These are phyloP conservation scores for Starmera caribaea DNA, from an alignment of 805 yeast genomes.

Conservation along the genomic window DNA sequence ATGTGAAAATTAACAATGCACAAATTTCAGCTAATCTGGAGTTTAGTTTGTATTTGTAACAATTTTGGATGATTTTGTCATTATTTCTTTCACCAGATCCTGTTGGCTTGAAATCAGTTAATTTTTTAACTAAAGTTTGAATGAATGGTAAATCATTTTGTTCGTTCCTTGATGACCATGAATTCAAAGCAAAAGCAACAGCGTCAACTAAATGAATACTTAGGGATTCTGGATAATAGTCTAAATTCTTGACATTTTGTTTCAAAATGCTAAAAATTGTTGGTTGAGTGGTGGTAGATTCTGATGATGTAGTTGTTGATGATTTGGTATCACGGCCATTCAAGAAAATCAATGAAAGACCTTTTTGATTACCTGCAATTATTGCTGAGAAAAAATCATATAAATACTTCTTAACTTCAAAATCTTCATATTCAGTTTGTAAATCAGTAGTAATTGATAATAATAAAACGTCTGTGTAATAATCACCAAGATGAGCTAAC, in stretches of 20 bases:
- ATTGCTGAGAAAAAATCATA: slow-evolving; percentile 61
- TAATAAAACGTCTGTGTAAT: slow-evolving; percentile 48
- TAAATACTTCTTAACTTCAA: slow-evolving; percentile 40
- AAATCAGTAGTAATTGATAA: slow-evolving; percentile 53
- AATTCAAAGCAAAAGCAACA: slow-evolving; percentile 61
- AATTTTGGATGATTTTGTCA: slow-evolving; percentile 24
- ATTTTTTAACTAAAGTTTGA: slow-evolving; percentile 25
- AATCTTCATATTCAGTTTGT: slow-evolving; percentile 43
- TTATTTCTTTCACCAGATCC: slow-evolving; percentile 4
- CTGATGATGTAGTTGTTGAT: background rate
- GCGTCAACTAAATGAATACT: slow-evolving; percentile 64
- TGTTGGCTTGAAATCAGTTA: slow-evolving; percentile 19
- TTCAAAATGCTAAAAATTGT: slow-evolving; percentile 51
- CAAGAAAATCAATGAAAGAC: slow-evolving; percentile 59
- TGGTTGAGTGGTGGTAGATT: slow-evolving; percentile 10
- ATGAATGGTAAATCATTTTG: slow-evolving; percentile 33
- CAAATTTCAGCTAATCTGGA: slow-evolving; percentile 69
- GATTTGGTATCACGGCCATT: slow-evolving; percentile 35
- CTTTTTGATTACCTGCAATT: slow-evolving; percentile 67
- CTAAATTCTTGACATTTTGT: slow-evolving; percentile 40
- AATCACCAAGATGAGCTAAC: slow-evolving; percentile 69
- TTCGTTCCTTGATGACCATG: slow-evolving; percentile 59
- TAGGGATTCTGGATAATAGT: slow-evolving; percentile 49
- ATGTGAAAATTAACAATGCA: slow-evolving; percentile 60
- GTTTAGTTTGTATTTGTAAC: slow-evolving; percentile 47